phyloP scores from a whole-genome alignment of 176 grass and related monocot genomes.

The Melocanna baccifera region DNA sequence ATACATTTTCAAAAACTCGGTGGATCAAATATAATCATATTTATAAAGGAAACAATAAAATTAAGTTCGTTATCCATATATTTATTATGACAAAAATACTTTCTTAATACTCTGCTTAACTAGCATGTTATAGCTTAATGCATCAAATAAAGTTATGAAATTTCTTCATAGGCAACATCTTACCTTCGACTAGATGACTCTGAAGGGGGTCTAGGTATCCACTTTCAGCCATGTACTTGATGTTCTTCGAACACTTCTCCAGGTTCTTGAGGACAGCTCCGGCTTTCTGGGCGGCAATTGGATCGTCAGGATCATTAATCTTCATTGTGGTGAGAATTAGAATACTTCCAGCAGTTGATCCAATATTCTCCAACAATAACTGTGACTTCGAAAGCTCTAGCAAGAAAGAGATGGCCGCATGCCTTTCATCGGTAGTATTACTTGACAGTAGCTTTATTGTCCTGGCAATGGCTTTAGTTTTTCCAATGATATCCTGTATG shows the following conservation, averaged over 20 bases:
- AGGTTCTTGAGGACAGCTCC: conserved; percentile 64
- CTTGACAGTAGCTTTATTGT: conserved; percentile 62
- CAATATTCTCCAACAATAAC: conserved; percentile 55
- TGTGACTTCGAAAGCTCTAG: conserved; percentile 72
- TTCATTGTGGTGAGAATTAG: conserved; percentile 78
- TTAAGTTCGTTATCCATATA: not conserved
- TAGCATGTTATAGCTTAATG: not conserved
- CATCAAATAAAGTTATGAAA: not conserved
- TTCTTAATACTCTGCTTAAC: conserved; percentile 10
- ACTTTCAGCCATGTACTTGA: conserved; percentile 87
- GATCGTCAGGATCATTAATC: conserved; percentile 64
- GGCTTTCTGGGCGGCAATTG: conserved; percentile 50
- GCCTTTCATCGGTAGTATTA: conserved; percentile 48
- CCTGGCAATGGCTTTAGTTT: conserved; percentile 63
- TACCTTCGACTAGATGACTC: conserved; percentile 77
- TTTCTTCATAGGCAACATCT: conserved; percentile 4
- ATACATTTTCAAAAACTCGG: conserved; percentile 1
- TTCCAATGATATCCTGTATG: conserved; percentile 73
- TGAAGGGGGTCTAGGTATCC: conserved; percentile 86
- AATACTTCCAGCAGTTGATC: conserved; percentile 54
- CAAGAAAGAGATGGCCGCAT: conserved; percentile 65
- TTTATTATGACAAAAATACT: not conserved
- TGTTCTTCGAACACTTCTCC: conserved; percentile 75
- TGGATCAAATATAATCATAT: not conserved
- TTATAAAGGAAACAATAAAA: not conserved